Evolutionary conservation across 2,329 filamentous ascomycete genomes (phyloP).

Genomic region (Didymosphaeria variabile): DNA sequence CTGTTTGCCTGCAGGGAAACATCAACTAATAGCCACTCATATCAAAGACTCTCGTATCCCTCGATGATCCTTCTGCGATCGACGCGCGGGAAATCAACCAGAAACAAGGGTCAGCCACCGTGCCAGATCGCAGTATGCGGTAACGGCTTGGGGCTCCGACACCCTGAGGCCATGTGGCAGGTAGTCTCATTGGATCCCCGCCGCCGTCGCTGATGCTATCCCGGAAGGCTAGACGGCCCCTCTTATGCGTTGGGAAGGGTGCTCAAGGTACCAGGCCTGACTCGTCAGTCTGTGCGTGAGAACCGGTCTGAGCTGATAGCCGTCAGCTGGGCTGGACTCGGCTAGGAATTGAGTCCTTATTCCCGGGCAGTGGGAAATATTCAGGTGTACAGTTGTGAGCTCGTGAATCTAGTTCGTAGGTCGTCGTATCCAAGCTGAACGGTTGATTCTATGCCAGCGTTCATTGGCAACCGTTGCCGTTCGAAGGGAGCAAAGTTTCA

Average conservation of each 20-base stretch:
- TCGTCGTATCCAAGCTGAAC: conserved; percentile 15
- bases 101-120: conserved; percentile 3
- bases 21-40: not conserved
- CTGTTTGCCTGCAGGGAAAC: not conserved
- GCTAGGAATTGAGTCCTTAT: not conserved
- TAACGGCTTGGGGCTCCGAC: not conserved
- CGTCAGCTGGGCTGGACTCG: conserved; percentile 3
- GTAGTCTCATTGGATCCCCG: not conserved
- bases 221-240: not conserved
- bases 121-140: conserved; percentile 5
- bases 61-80: not conserved
- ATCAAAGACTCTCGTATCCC: not conserved
- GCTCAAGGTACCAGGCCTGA: conserved; percentile 4
- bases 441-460: conserved; percentile 1
- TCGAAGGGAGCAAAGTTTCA: conserved; percentile 22
- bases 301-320: not conserved
- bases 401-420: conserved; percentile 15
- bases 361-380: not conserved
- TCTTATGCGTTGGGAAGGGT: not conserved
- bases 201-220: conserved; percentile 10
- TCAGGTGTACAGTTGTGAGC: not conserved
- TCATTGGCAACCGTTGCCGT: not conserved
- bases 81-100: not conserved
- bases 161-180: not conserved
- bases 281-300: conserved; percentile 1